Evolutionary conservation across 805 yeast species (phyloP).

Genomic region (Wickerhamomyces kurtzmanii): DNA sequence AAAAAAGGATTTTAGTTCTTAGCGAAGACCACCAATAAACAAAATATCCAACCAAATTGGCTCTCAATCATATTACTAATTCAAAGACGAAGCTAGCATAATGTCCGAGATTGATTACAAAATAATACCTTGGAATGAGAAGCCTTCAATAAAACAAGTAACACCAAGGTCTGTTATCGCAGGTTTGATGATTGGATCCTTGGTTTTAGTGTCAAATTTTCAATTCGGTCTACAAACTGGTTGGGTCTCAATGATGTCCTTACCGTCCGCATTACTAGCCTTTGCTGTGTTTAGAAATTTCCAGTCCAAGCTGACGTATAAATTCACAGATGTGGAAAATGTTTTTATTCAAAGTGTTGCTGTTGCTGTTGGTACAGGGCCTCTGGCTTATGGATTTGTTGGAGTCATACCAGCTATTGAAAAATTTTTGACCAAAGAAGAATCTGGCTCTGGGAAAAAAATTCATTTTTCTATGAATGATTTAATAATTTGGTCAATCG

Average conservation of each 20-base stretch:
- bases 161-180: slow-evolving; percentile 66
- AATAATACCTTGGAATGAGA: slow-evolving; percentile 27
- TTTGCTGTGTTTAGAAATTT: slow-evolving; percentile 69
- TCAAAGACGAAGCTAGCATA: no score
- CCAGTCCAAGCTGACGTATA: slow-evolving; percentile 23
- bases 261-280: slow-evolving; percentile 86
- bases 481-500: slow-evolving; percentile 72
- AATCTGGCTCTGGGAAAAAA: slow-evolving; percentile 47
- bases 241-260: slow-evolving; percentile 99
- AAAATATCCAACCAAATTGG: no score
- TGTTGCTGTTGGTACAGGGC: slow-evolving; percentile 97
- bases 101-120: no score
- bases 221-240: slow-evolving; percentile 97
- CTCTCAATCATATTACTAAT: no score
- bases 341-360: slow-evolving; percentile 89
- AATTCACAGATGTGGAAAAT: slow-evolving; percentile 84
- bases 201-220: slow-evolving; percentile 82
- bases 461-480: slow-evolving; percentile 34
- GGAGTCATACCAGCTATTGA: slow-evolving; percentile 96
- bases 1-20: no score
- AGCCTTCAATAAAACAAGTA: slow-evolving; percentile 50
- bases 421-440: slow-evolving; percentile 70
- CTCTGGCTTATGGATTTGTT: slow-evolving; percentile 87
- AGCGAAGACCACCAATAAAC: no score
- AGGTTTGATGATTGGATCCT: slow-evolving; percentile 79